Percentiles rank a stretch among this genome's conserved stretches.
Conservation (phyloP, 805 yeast species). For the Alloascoidea hylecoeti region DNA sequence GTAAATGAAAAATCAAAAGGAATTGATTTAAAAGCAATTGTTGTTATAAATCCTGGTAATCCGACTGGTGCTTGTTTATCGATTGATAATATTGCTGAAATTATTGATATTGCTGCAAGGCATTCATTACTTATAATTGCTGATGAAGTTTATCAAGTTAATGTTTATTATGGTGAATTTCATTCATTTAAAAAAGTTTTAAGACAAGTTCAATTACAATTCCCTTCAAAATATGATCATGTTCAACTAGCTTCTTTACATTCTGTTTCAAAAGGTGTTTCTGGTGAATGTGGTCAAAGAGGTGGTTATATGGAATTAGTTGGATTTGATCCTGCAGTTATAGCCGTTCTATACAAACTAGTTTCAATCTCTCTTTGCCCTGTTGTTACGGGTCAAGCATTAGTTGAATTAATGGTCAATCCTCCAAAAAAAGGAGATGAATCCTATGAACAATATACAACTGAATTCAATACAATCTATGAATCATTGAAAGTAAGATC, state of each 20-base stretch:
- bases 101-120: slow-evolving; percentile 71
- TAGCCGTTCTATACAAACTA: slow-evolving; percentile 62
- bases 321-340: slow-evolving; percentile 62
- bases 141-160: slow-evolving; percentile 96
- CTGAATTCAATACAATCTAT: slow-evolving; percentile 51
- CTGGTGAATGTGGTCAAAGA: slow-evolving; percentile 99
- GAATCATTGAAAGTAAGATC: slow-evolving; percentile 53
- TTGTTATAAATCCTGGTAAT: slow-evolving; percentile 95
- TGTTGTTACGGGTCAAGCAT: slow-evolving; percentile 87
- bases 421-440: slow-evolving; percentile 76
- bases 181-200: slow-evolving; percentile 74
- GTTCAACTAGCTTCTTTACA: slow-evolving; percentile 90
- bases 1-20: slow-evolving; percentile 33
- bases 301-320: slow-evolving; percentile 96
- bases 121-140: slow-evolving; percentile 81
- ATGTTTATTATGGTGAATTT: slow-evolving; percentile 76
- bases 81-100: slow-evolving; percentile 48
- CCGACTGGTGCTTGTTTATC: slow-evolving; percentile 88
- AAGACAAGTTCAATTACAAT: slow-evolving; percentile 38
- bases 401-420: slow-evolving; percentile 84
- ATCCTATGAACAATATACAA: slow-evolving; percentile 51
- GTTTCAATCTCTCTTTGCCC: slow-evolving; percentile 90
- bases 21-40: slow-evolving; percentile 60
- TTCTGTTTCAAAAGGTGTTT: slow-evolving; percentile 94
- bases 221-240: slow-evolving; percentile 43